These are phyloP conservation scores for Mycena galopus DNA, from an alignment of 768 basidiomycete species.

Conservation along the genomic window DNA sequence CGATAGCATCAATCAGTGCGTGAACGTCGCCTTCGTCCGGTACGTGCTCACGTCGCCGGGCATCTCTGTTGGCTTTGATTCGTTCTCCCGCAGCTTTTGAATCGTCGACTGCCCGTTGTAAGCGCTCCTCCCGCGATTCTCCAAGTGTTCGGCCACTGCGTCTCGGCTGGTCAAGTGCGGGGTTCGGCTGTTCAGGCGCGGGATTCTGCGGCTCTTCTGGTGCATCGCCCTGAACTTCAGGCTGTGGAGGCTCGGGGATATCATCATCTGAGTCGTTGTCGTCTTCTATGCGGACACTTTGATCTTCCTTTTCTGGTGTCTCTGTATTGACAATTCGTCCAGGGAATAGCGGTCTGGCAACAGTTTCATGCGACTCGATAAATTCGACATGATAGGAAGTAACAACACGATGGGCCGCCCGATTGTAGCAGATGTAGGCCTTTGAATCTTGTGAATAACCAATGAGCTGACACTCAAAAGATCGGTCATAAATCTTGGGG, in stretches of 20 bases:
- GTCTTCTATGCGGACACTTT: background rate
- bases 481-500: slow-evolving; percentile 40
- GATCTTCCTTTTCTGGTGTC: too few species aligned
- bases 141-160: background rate
- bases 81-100: background rate
- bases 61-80: background rate
- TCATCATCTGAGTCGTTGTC: background rate
- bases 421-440: slow-evolving; percentile 50
- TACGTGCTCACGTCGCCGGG: background rate
- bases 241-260: too few species aligned
- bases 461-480: slow-evolving; percentile 52
- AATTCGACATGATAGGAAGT: slow-evolving; percentile 43
- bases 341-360: background rate
- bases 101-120: background rate
- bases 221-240: too few species aligned
- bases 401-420: slow-evolving; percentile 30
- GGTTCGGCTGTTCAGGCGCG: background rate
- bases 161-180: background rate
- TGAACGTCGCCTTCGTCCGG: background rate
- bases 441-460: slow-evolving; percentile 52
- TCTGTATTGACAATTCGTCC: background rate
- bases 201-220: background rate
- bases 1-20: background rate
- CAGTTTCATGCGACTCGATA: slow-evolving; percentile 34
- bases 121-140: background rate